phyloP scores from a whole-genome alignment of 1,139 yeast genomes.

The Pneumocystis jirovecii region DNA sequence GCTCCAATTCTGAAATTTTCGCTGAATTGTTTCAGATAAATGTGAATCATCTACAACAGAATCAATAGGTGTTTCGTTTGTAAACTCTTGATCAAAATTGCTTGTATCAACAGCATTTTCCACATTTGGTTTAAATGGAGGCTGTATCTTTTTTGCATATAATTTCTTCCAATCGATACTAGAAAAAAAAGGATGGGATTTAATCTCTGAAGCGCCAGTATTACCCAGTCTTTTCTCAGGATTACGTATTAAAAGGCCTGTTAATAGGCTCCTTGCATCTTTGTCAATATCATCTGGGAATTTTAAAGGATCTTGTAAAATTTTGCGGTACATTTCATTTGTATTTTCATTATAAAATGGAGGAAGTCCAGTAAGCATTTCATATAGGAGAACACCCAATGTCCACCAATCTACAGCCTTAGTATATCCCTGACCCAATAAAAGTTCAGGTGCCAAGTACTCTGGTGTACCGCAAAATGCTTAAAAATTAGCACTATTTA shows the following conservation, averaged over 20 bases:
- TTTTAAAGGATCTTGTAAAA: slow-evolving; percentile 69
- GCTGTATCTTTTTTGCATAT: slow-evolving; percentile 74
- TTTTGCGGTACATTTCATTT: slow-evolving; percentile 88
- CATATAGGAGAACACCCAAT: slow-evolving; percentile 78
- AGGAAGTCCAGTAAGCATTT: slow-evolving; percentile 93
- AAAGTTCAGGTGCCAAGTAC: slow-evolving; percentile 85
- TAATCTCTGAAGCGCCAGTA: slow-evolving; percentile 74
- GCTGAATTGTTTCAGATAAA: slow-evolving; percentile 77
- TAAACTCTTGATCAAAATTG: slow-evolving; percentile 84
- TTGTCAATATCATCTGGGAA: slow-evolving; percentile 82
- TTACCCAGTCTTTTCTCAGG: slow-evolving; percentile 65
- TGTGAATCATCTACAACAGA: slow-evolving; percentile 77
- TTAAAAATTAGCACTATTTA: slow-evolving; percentile 11
- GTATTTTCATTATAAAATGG: slow-evolving; percentile 92
- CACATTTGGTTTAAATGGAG: slow-evolving; percentile 91
- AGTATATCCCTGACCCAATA: slow-evolving; percentile 85
- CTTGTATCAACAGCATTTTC: slow-evolving; percentile 77
- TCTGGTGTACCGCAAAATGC: slow-evolving; percentile 97
- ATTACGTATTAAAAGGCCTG: slow-evolving; percentile 67
- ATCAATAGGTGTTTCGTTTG: slow-evolving; percentile 85
- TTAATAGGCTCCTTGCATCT: slow-evolving; percentile 72
- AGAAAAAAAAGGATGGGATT: slow-evolving; percentile 70
- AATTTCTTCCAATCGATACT: slow-evolving; percentile 85
- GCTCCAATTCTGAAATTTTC: slow-evolving; percentile 98
- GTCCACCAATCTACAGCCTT: slow-evolving; percentile 99